phyloP scores from a whole-genome alignment of 148 eudicot genomes.

The Rhododendron griersonianum region DNA sequence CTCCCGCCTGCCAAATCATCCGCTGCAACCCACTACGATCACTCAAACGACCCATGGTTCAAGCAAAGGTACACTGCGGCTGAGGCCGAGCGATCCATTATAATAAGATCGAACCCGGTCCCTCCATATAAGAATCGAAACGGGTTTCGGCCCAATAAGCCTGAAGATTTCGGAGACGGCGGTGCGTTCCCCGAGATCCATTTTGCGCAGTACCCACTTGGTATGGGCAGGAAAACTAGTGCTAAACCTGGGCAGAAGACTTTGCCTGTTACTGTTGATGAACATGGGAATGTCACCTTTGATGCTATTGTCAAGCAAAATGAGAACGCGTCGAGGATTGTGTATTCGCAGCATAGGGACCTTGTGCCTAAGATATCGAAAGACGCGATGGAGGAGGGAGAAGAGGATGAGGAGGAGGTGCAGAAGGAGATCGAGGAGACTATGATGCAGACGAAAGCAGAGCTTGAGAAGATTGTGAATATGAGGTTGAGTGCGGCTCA shows the following conservation, averaged over 20 bases:
- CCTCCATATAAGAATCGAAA: constrained; percentile 60
- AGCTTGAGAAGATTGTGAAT: constrained; percentile 75
- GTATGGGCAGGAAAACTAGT: constrained; percentile 67
- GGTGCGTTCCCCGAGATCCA: constrained; percentile 88
- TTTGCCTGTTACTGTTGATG: constrained; percentile 68
- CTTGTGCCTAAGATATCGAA: constrained; percentile 63
- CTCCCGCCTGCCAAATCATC: constrained; percentile 66
- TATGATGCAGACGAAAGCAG: constrained; percentile 59
- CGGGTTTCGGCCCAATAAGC: constrained; percentile 60
- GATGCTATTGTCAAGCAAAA: constrained; percentile 82
- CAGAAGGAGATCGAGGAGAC: constrained; percentile 77
- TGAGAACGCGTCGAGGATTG: constrained; percentile 75
- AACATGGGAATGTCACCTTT: constrained; percentile 63
- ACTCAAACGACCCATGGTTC: constrained; percentile 81
- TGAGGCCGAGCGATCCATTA: constrained; percentile 49
- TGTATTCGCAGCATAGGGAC: constrained; percentile 64
- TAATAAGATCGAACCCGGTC: constrained; percentile 34
- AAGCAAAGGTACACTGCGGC: constrained; percentile 52
- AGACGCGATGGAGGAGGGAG: constrained; percentile 40
- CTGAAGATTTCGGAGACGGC: constrained; percentile 83
- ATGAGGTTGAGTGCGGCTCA: constrained; percentile 83
- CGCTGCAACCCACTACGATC: constrained; percentile 44
- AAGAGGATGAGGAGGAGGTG: constrained; percentile 46
- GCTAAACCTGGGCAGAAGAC: constrained; percentile 48
- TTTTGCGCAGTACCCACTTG: constrained; percentile 71